Evolutionary conservation across 352 stramenopile genomes (phyloP).

Genomic region (Phytophthora niederhauseri): DNA sequence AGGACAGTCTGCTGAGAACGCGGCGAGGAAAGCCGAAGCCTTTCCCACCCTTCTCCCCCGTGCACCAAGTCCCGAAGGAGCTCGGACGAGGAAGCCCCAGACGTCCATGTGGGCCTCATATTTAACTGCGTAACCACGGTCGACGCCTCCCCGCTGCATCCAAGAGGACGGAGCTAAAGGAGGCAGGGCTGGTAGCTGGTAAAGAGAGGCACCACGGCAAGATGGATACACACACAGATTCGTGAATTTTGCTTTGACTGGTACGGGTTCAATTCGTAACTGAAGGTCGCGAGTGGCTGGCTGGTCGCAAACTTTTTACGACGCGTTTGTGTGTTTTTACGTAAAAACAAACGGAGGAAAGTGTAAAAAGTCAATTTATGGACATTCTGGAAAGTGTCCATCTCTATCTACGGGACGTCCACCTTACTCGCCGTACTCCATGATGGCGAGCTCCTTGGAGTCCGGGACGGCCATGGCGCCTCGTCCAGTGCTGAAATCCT

Average conservation of each 20-base stretch:
- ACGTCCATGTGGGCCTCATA: conserved; percentile 63
- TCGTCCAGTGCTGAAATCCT: conserved; percentile 21
- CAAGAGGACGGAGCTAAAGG: conserved; percentile 28
- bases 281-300: conserved; percentile 8
- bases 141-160: conserved; percentile 25
- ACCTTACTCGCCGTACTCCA: conserved; percentile 78
- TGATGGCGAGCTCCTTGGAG: conserved; percentile 68
- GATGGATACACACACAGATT: conserved; percentile 5
- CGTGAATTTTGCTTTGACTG: background rate
- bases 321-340: conserved; percentile 17
- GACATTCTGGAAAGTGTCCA: conserved; percentile 14
- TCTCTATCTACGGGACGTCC: conserved; percentile 27
- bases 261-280: conserved; percentile 11
- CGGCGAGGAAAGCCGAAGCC: conserved; percentile 19
- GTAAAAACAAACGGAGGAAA: conserved; percentile 2
- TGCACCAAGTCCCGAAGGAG: conserved; percentile 37
- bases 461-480: conserved; percentile 48
- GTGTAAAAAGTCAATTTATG: conserved; percentile 30
- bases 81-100: conserved; percentile 40
- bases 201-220: conserved; percentile 51
- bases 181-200: conserved; percentile 64
- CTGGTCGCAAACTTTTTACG: conserved; percentile 13
- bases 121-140: conserved; percentile 76
- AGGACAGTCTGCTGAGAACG: conserved; percentile 43
- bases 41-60: conserved; percentile 33